These are phyloP conservation scores for Lactarius evosmus DNA, from an alignment of 768 basidiomycete species.

Conservation along the genomic window DNA sequence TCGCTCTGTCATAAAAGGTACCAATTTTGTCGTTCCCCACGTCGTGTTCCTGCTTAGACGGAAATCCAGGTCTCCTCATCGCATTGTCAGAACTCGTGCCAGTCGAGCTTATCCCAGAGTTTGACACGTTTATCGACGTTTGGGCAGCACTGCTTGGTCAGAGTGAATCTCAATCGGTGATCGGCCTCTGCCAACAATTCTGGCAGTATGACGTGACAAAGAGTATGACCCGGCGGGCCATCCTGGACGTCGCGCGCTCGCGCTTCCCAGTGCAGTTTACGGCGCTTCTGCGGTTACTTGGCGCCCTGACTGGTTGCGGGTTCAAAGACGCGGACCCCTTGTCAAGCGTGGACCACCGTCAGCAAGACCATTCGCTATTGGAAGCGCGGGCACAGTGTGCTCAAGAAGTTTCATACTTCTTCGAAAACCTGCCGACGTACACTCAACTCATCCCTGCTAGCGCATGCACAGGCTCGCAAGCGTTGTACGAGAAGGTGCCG, in stretches of 20 bases:
- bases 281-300: conserved; percentile 66
- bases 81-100: conserved; percentile 70
- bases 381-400: conserved; percentile 59
- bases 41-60: conserved; percentile 10
- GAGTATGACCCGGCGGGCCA: conserved; percentile 65
- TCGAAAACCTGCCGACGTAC: conserved; percentile 67
- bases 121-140: conserved; percentile 65
- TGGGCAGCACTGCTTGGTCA: conserved; percentile 81
- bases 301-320: conserved; percentile 72
- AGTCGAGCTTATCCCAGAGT: conserved; percentile 74
- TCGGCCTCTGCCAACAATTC: conserved; percentile 72
- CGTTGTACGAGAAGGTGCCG: conserved; percentile 66
- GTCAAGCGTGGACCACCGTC: conserved; percentile 48
- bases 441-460: conserved; percentile 68
- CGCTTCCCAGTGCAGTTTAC: conserved; percentile 80
- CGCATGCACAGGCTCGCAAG: conserved; percentile 62
- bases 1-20: conserved; percentile 83
- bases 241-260: conserved; percentile 78
- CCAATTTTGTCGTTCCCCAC: conserved; percentile 20
- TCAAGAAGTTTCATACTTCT: conserved; percentile 70
- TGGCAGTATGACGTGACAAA: conserved; percentile 78
- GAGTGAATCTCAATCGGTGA: conserved; percentile 59
- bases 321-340: conserved; percentile 73
- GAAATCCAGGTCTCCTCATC: conserved; percentile 65
- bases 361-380: conserved; percentile 40